These are phyloP conservation scores for Kuraishia cidri DNA, from an alignment of 805 yeast genomes.

Conservation along the genomic window DNA sequence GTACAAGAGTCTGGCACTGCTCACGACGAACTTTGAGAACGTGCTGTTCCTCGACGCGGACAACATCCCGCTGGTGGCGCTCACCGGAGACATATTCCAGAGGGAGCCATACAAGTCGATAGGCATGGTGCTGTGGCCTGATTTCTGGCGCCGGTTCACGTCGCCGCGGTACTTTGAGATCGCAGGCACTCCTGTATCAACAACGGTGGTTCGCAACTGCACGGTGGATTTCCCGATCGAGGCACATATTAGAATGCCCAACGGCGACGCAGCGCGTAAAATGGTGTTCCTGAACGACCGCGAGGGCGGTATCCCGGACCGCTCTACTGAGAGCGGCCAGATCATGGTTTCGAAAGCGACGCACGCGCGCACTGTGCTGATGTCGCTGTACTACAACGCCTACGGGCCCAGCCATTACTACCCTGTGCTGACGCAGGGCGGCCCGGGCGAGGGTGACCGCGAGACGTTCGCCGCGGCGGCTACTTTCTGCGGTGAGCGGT, in stretches of 20 bases:
- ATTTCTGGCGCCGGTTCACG: constrained; percentile 59
- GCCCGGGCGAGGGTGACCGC: constrained; percentile 76
- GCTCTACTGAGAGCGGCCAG: constrained; percentile 61
- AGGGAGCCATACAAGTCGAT: constrained; percentile 31
- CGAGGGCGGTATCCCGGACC: constrained; percentile 51
- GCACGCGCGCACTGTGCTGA: constrained; percentile 43
- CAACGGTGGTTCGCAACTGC: constrained; percentile 23
- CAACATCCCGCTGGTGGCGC: constrained; percentile 28
- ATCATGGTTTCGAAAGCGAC: constrained; percentile 44
- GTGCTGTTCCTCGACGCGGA: constrained; percentile 35
- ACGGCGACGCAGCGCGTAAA: constrained; percentile 6
- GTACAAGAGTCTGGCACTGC: constrained; percentile 25
- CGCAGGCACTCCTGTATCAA: constrained; percentile 30
- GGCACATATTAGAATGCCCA: constrained; percentile 6
- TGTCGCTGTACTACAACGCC: constrained; percentile 51
- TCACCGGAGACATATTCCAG: constrained; percentile 25
- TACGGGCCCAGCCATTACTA: constrained; percentile 54
- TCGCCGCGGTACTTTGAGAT: constrained; percentile 50
- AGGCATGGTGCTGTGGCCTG: constrained; percentile 59
- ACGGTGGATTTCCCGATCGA: constrained; percentile 4
- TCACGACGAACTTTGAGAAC: constrained; percentile 37
- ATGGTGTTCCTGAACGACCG: constrained; percentile 52
- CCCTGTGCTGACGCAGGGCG: constrained; percentile 47
- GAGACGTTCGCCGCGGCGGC: constrained; percentile 73
- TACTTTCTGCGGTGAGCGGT: constrained; percentile 32